Percentiles rank a stretch among this genome's conserved stretches.
phyloP scores from a whole-genome alignment of 2,329 filamentous ascomycete genomes.

The Waltergamsia citrina region DNA sequence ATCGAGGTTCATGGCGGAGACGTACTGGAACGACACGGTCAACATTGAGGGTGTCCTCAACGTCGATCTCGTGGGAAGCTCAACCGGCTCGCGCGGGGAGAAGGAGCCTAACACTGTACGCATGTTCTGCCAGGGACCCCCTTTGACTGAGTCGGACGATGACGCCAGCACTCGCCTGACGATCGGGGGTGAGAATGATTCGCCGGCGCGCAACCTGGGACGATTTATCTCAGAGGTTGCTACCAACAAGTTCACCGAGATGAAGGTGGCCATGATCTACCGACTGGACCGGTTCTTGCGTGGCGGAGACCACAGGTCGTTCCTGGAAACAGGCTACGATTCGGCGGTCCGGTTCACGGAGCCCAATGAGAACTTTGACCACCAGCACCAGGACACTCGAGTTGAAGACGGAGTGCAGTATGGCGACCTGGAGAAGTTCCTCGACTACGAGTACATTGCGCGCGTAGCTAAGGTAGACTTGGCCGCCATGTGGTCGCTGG shows the following conservation, averaged over 20 bases:
- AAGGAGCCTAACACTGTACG: conserved; percentile 40
- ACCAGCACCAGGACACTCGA: conserved; percentile 47
- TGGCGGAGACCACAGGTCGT: conserved; percentile 46
- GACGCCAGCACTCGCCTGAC: conserved; percentile 25
- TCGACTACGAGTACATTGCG: conserved; percentile 44
- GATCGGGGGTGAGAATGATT: conserved; percentile 45
- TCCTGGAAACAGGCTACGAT: conserved; percentile 44
- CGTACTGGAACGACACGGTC: conserved; percentile 36
- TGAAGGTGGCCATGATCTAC: conserved; percentile 47
- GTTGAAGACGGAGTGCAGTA: conserved; percentile 40
- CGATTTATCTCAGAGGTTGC: conserved; percentile 45
- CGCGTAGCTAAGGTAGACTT: conserved; percentile 45
- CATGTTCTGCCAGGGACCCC: conserved; percentile 42
- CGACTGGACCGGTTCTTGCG: conserved; percentile 45
- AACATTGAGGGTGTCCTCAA: conserved; percentile 50
- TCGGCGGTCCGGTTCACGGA: conserved; percentile 47
- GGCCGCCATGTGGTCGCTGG: conserved; percentile 42
- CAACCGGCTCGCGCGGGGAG: conserved; percentile 31
- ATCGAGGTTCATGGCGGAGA: conserved; percentile 39
- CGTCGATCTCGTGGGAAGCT: conserved; percentile 47
- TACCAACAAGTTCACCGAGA: conserved; percentile 37
- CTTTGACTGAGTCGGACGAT: conserved; percentile 28
- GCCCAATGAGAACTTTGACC: conserved; percentile 44
- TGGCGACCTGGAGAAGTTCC: conserved; percentile 45
- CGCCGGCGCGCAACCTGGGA: conserved; percentile 42